phyloP scores from a whole-genome alignment of 2,329 filamentous ascomycete species.

The Nothophaeocryptopus gaeumannii region DNA sequence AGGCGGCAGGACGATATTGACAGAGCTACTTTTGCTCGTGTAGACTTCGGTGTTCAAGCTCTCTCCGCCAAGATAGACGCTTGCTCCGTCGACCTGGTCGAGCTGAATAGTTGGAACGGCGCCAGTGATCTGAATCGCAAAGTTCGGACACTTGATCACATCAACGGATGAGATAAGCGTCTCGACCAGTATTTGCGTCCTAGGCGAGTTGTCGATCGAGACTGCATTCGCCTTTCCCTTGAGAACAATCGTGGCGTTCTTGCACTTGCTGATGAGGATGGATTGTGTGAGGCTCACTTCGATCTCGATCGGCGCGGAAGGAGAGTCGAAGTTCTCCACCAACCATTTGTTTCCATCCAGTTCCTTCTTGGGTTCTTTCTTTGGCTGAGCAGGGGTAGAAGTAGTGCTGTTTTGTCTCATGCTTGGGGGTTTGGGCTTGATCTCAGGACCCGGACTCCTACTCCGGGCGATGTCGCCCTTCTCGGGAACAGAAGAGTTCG shows the following conservation, averaged over 20 bases:
- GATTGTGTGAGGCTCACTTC: conserved; percentile 81
- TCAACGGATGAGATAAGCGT: conserved; percentile 87
- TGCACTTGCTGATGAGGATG: conserved; percentile 87
- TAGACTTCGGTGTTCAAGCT: conserved; percentile 78
- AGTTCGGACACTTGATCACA: conserved; percentile 91
- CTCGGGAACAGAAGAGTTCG: conserved; percentile 65
- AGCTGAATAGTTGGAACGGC: conserved; percentile 82
- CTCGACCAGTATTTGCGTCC: conserved; percentile 82
- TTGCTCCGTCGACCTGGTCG: conserved; percentile 88
- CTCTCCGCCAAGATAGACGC: conserved; percentile 80
- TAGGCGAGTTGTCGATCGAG: conserved; percentile 83
- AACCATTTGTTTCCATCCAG: conserved; percentile 80
- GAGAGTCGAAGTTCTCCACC: conserved; percentile 88
- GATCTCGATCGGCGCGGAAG: conserved; percentile 70
- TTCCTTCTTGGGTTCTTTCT: conserved; percentile 43
- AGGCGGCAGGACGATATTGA: conserved; percentile 83
- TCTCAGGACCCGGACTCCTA: conserved; percentile 84
- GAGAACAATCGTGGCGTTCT: conserved; percentile 83
- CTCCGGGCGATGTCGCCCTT: conserved; percentile 56
- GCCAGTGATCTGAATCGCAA: conserved; percentile 79
- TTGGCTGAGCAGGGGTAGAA: conserved; percentile 17
- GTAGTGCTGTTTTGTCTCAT: conserved; percentile 45
- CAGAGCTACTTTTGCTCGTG: conserved; percentile 78
- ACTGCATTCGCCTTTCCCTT: conserved; percentile 96
- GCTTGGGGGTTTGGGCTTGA: conserved; percentile 53